Percentiles rank a stretch among this genome's conserved stretches.
Evolutionary conservation across 1,284 basidiomycete species (phyloP).

Genomic region (Meira miltonrushii): DNA sequence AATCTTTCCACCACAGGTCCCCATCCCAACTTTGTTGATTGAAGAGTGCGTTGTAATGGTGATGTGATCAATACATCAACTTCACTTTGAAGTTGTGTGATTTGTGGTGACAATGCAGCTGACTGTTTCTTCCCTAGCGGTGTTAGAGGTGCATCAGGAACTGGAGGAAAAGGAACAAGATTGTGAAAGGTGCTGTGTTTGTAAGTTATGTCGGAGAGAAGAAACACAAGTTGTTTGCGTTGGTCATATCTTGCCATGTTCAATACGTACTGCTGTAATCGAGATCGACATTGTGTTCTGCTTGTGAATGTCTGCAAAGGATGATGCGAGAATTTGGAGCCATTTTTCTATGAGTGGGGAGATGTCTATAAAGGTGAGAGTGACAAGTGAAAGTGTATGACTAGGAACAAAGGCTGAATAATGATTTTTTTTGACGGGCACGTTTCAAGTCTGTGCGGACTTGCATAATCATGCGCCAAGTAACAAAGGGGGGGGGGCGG

Average conservation of each 20-base stretch:
- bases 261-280: constrained; percentile 17
- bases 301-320: constrained; percentile 23
- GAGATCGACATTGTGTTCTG: constrained; percentile 24
- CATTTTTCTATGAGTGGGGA: constrained; percentile 1
- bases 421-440: too few relatives aligned
- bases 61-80: constrained; percentile 43
- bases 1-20: constrained; percentile 37
- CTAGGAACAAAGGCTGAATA: too few relatives aligned
- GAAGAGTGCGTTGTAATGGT: constrained; percentile 44
- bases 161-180: constrained; percentile 13
- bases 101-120: constrained; percentile 29
- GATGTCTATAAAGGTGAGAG: not conserved
- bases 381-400: not conserved
- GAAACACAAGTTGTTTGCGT: not conserved
- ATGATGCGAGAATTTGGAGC: constrained; percentile 13
- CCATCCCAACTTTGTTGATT: constrained; percentile 46
- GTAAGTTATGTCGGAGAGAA: not conserved
- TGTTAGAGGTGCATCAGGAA: constrained; percentile 49
- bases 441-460: too few relatives aligned
- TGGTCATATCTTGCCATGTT: not conserved
- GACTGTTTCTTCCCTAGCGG: constrained; percentile 47
- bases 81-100: constrained; percentile 26
- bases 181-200: too few relatives aligned
- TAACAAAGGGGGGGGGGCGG: too few relatives aligned
- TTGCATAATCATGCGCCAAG: too few relatives aligned